A percentile compares a stretch with the other conserved stretches of the same genome.
Conservation (phyloP, 2,329 filamentous ascomycete genomes). For the Falciphora oryzae region DNA sequence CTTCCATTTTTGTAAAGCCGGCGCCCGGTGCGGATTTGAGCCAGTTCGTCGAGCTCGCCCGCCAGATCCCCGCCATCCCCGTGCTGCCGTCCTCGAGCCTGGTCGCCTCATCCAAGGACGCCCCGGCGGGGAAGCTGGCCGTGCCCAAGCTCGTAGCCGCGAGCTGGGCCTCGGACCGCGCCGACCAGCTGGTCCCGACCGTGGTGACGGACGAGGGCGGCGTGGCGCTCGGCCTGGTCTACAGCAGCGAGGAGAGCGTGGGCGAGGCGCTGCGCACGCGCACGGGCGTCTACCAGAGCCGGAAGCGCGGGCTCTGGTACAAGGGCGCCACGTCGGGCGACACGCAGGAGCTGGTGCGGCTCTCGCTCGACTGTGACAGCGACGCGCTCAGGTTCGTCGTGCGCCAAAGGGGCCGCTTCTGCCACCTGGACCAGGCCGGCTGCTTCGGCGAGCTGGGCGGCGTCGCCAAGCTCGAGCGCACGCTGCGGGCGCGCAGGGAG, state of each 20-base stretch:
- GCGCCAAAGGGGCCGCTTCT: constrained; percentile 86
- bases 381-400: constrained; percentile 90
- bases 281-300: constrained; percentile 86
- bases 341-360: constrained; percentile 78
- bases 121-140: constrained; percentile 51
- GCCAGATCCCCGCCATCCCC: constrained; percentile 56
- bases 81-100: constrained; percentile 67
- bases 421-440: constrained; percentile 81
- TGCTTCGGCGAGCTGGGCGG: constrained; percentile 88
- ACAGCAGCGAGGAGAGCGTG: constrained; percentile 89
- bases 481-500: constrained; percentile 71
- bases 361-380: constrained; percentile 87
- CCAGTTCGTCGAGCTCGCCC: constrained; percentile 40
- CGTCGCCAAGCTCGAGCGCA: constrained; percentile 80
- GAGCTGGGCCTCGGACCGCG: constrained; percentile 73
- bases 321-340: constrained; percentile 95
- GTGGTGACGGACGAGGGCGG: constrained; percentile 87
- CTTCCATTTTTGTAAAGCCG: constrained; percentile 46
- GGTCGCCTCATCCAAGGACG: constrained; percentile 57
- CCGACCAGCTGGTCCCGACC: constrained; percentile 81
- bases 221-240: constrained; percentile 80
- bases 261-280: constrained; percentile 75
- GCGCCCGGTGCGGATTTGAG: constrained; percentile 39
- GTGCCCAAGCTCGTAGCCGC: constrained; percentile 66
- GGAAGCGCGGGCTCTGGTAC: constrained; percentile 92